Base-by-base conservation (phyloP, 1,284 basidiomycete genomes). In the Pisolithus thermaeus region DNA sequence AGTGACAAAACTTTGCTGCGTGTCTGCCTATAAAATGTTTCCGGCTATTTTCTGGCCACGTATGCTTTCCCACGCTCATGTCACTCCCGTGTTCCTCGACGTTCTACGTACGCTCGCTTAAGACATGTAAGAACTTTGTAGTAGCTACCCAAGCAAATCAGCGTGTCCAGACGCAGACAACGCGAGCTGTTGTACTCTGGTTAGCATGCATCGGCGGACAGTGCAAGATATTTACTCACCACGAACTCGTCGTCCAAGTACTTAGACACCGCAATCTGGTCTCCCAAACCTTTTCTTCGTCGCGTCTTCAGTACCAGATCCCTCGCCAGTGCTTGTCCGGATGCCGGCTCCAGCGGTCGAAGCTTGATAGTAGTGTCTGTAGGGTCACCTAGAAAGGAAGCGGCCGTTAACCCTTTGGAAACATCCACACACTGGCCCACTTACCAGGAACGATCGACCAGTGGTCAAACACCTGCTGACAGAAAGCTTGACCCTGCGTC, bases 401-500 rank as follows among this genome's bases (percentile, higher is more conserved):
- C 22, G 42, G 23, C 49, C 50, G 48, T n/a, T 56, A 1, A 50
- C 32, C 43, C n/a, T 18, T 47, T 30, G 47, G 39, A 57, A 59
- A 61, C 48, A 43, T 35, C 27, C 37, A 49, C 46, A 42, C 46
- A 58, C 54, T 39, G 39, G 32, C 50, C 52, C 64, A 66, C 74
- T 53, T 61, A 83, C 95, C 96, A 56, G 96, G 96, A 14, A 98
- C 96, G 62, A 97, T 92, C 39, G 90, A 89, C 96, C 97, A 99
- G 66, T 99, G 97, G 69, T 97, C 93, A 70, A 99, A 99, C 52
- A 89, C 82, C 71, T 97, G 95, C 59, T 96, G 74, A 61, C 91
- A 95, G 74, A 99, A 98, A 14, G 97, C 97, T 70, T 97, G 94
- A 22, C 97, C 97, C 69, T 97, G 90, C 23, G 97, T 99, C 47